phyloP scores from a whole-genome alignment of 2,329 filamentous ascomycete genomes.

The Trichoderma cornu-damae region DNA sequence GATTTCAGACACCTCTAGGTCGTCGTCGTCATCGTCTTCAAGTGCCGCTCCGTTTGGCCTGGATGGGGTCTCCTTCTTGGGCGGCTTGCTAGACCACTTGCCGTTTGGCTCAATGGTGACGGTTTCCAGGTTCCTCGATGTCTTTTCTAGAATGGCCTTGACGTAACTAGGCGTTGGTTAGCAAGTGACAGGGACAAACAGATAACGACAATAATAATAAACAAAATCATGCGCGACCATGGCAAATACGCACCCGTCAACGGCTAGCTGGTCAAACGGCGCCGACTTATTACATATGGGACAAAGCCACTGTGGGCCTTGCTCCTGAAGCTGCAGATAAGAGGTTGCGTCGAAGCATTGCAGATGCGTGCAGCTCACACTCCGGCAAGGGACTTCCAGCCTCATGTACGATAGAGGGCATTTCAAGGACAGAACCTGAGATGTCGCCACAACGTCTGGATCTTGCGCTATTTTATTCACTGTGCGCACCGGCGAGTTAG shows the following conservation, averaged over 20 bases:
- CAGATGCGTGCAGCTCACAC: slow-evolving; percentile 75
- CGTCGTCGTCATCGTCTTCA: slow-evolving; percentile 34
- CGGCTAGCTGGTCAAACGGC: slow-evolving; percentile 73
- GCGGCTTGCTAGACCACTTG: slow-evolving; percentile 55
- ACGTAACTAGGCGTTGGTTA: slow-evolving; percentile 59
- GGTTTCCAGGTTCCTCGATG: slow-evolving; percentile 66
- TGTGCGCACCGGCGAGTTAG: slow-evolving; percentile 34
- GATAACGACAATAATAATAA: too few species aligned
- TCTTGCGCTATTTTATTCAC: slow-evolving; percentile 79
- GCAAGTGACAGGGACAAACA: neutral
- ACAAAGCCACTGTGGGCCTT: slow-evolving; percentile 95
- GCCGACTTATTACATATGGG: slow-evolving; percentile 85
- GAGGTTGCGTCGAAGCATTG: slow-evolving; percentile 93
- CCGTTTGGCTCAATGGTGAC: slow-evolving; percentile 88
- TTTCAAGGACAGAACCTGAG: slow-evolving; percentile 82
- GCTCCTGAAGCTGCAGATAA: slow-evolving; percentile 89
- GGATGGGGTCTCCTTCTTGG: slow-evolving; percentile 29
- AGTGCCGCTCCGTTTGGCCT: slow-evolving; percentile 29
- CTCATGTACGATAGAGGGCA: slow-evolving; percentile 86
- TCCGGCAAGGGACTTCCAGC: slow-evolving; percentile 74
- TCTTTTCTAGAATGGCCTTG: slow-evolving; percentile 74
- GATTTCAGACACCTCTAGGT: slow-evolving; percentile 45
- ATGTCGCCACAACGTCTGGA: slow-evolving; percentile 82
- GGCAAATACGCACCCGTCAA: slow-evolving; percentile 77
- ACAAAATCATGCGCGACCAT: too few species aligned